These are phyloP conservation scores for Cytospora paraplurivora DNA, from an alignment of 2,329 filamentous ascomycete genomes.

Conservation along the genomic window DNA sequence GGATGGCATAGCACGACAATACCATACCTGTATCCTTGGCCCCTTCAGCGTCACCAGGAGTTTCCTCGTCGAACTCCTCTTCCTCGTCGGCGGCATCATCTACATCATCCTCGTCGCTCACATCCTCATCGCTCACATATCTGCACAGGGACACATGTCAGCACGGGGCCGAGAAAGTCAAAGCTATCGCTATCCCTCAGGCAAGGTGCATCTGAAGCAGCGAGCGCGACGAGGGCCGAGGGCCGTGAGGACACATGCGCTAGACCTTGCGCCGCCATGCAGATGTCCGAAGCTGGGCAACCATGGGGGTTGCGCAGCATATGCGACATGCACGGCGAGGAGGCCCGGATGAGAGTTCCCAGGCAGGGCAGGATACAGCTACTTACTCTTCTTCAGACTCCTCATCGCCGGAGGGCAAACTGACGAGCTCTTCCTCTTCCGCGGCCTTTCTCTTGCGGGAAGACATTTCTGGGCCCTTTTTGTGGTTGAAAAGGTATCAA, in stretches of 20 bases:
- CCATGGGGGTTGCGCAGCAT: constrained; percentile 25
- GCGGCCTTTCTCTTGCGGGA: constrained; percentile 56
- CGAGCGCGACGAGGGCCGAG: neutral
- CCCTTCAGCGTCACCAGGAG: constrained; percentile 33
- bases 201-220: neutral
- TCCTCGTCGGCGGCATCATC: constrained; percentile 44
- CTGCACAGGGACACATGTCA: constrained; percentile 9
- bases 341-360: constrained; percentile 36
- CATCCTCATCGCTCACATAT: constrained; percentile 40
- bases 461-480: constrained; percentile 42
- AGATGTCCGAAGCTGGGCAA: constrained; percentile 16
- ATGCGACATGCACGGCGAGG: constrained; percentile 22
- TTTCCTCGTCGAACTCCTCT: constrained; percentile 45
- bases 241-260: neutral
- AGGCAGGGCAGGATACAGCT: constrained; percentile 16
- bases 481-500: constrained; percentile 32
- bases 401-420: constrained; percentile 53
- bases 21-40: constrained; percentile 40
- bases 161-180: neutral
- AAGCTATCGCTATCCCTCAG: constrained; percentile 9
- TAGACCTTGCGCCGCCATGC: constrained; percentile 29
- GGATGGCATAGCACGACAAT: neutral
- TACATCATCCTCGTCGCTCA: constrained; percentile 33
- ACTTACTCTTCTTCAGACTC: constrained; percentile 59
- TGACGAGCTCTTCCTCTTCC: constrained; percentile 57